These are phyloP conservation scores for Ochromonas danica DNA, from an alignment of 108 stramenopile species.

Conservation along the genomic window DNA sequence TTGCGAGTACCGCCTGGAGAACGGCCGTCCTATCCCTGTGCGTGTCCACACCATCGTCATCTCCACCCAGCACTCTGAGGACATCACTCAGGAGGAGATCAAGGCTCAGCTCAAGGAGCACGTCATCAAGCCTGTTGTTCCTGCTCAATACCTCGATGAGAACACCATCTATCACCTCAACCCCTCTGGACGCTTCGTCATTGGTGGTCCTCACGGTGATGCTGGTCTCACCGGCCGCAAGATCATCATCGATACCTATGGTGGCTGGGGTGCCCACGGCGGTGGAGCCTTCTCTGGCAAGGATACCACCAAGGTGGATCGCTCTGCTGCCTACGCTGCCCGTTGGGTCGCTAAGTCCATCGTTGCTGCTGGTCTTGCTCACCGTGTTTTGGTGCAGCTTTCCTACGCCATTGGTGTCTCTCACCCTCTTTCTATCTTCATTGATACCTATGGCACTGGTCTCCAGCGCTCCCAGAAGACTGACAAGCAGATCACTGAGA, in stretches of 20 bases:
- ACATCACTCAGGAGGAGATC: conserved; percentile 87
- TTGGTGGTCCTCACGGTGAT: conserved; percentile 95
- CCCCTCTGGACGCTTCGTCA: conserved; percentile 77
- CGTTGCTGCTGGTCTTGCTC: conserved; percentile 81
- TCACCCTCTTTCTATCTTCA: conserved; percentile 80
- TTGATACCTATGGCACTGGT: conserved; percentile 88
- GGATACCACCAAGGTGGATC: conserved; percentile 91
- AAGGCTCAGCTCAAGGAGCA: conserved; percentile 91
- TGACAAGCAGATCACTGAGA: conserved; percentile 78
- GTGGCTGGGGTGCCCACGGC: conserved; percentile 96
- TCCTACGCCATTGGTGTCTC: conserved; percentile 92
- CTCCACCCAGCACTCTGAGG: conserved; percentile 91
- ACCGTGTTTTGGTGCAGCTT: conserved; percentile 79
- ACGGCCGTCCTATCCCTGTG: conserved; percentile 75
- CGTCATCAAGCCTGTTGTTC: conserved; percentile 91
- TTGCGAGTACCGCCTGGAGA: conserved; percentile 78
- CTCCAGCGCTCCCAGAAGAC: conserved; percentile 78
- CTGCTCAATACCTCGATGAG: conserved; percentile 91
- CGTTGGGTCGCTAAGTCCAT: conserved; percentile 95
- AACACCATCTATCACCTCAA: conserved; percentile 91
- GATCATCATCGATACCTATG: conserved; percentile 93
- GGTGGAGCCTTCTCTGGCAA: conserved; percentile 94
- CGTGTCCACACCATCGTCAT: conserved; percentile 95
- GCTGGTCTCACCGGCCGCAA: conserved; percentile 95
- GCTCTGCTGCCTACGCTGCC: conserved; percentile 87